Base-by-base conservation (phyloP, 805 yeast genomes). In the Hanseniaspora occidentalis region DNA sequence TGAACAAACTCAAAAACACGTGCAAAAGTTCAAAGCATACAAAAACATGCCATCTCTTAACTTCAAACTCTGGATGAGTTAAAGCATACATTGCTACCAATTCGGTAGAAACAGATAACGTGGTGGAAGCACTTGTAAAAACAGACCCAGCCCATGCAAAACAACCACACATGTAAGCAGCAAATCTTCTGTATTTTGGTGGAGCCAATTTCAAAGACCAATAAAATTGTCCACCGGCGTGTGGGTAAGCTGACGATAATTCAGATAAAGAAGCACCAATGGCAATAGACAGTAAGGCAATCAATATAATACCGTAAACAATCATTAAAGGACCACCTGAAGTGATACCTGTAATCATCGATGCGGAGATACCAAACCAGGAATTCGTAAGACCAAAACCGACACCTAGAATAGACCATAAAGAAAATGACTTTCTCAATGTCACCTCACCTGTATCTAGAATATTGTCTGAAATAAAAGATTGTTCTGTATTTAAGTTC, bases 71-170 rank as follows among this genome's bases (percentile, higher is more conserved):
- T 16, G 54, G 54, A 45, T 57, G 60, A 9, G 48, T 48, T 38
- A 60, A 40, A 1, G 63, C 61, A 41, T 58, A 60, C 69, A 77
- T 69, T 0, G 79, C 83, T 34, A 73, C 71, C 23, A 73, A 47
- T 39, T 69, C 66, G 4, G 71, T 61, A 10, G 78, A 80, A 31
- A 74, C 70, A 7, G 79, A 65, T 33, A 77, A 56, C 2, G 78
- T 70, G 9, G 76, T 77, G 0, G 81, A 73, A 13, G 82, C 79
- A 49, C 74, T 67, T 18, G 82, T 75, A 53, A 77, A 77, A 3
- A 77, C 67, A 2, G 81, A 58, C 5, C 84, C 83, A 4, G 76
- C 73, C 67, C 75, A 73, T 2, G 81, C 81, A 45, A 75, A 68
- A 6, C 78, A 71, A 11, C 82, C 84, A 50, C 81, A 74, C 54